Base-by-base conservation (phyloP, 1,284 basidiomycete species). In the Cutaneotrichosporon daszewskae region DNA sequence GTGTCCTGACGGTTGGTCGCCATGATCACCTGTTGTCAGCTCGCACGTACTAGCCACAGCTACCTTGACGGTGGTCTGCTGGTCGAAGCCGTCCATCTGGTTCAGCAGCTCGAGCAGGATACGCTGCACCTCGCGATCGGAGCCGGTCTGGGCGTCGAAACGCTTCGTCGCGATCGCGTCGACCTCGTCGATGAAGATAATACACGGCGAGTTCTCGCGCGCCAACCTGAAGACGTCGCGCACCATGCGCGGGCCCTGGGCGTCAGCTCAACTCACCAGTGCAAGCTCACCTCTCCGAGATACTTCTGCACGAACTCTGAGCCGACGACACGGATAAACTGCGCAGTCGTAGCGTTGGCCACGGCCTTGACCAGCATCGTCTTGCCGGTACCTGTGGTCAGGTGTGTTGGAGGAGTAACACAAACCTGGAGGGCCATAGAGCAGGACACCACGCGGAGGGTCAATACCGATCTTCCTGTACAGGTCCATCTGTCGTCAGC, bases 41-140 rank as follows among this genome's bases (percentile, higher is more conserved):
- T 13, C 13, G 31, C 5, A 16, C 14, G n/a, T 12, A 17, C 1
- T 4, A 35, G 9, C 11, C 27, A 16, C 29, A 56, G 72, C 42
- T 65, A 88, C 91, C 81, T 99, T 98, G 68, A 99, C 95, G 61
- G 94, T 98, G 68, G 89, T 94, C 6, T 87, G 88, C 72, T 99
- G 95, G 72, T 99, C 95, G 73, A 99, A 99, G 54, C 95, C 95
- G 63, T 99, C 95, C 95, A 99, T 99, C 69, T 99, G 95, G 68
- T 96, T 98, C 51, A 99, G 77, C 50, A 99, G 74, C 69, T 99
- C 95, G n/a, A 99, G 82, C 54, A 99, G 71, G 65, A 99, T 98
- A 74, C 95, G 89, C 72, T 99, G 95, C 16, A 99, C 95, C 74
- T 99, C 95, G 58, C 95, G 80, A 74, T 99, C 95, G 12, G 95